These are phyloP conservation scores for Monosporozyma servazzii DNA, from an alignment of 805 yeast genomes.

Conservation along the genomic window DNA sequence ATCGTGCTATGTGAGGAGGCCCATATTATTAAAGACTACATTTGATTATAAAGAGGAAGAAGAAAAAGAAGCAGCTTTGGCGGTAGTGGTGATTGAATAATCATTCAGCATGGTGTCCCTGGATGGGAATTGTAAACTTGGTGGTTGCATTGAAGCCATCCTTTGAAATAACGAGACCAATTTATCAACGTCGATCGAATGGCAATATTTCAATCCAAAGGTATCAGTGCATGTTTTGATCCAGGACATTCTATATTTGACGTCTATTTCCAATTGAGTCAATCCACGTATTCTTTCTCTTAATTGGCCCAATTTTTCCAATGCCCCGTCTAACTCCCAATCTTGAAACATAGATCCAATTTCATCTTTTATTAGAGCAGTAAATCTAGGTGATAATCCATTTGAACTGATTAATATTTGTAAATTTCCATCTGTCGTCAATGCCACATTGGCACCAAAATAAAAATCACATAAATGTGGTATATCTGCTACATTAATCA, in stretches of 20 bases:
- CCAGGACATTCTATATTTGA: constrained; percentile 28
- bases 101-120: neutral
- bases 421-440: constrained; percentile 7
- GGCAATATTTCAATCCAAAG: constrained; percentile 24
- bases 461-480: constrained; percentile 29
- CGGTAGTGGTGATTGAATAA: neutral
- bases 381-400: constrained; percentile 28
- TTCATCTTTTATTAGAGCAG: constrained; percentile 23
- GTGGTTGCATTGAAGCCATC: constrained; percentile 11
- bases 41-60: no score
- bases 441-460: constrained; percentile 26
- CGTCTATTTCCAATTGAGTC: constrained; percentile 9
- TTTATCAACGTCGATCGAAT: constrained; percentile 15
- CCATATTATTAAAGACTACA: no score
- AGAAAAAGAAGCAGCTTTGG: no score
- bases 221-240: constrained; percentile 23
- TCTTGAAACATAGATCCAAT: constrained; percentile 11
- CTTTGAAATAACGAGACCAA: constrained; percentile 13
- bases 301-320: constrained; percentile 19
- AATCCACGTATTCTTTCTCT: constrained; percentile 15
- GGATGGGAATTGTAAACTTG: neutral
- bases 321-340: constrained; percentile 17
- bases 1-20: no score
- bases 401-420: constrained; percentile 25
- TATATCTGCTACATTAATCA: constrained; percentile 30